phyloP scores from a whole-genome alignment of 345 rosid species.

The Euphorbia lathyris region DNA sequence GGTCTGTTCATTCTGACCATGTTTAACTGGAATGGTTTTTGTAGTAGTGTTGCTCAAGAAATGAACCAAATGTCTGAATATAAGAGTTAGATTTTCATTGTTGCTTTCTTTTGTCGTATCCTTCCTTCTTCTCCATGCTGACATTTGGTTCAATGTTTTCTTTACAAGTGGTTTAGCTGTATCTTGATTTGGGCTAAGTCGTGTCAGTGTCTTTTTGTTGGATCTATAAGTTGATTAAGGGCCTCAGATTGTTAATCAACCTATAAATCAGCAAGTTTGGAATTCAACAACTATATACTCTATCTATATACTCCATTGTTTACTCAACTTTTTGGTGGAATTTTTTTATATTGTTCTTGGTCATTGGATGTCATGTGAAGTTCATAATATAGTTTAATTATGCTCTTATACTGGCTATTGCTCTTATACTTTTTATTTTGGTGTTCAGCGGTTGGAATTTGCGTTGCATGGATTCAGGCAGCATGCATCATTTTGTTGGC shows the following conservation, averaged over 20 bases:
- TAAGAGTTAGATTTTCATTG: neutral
- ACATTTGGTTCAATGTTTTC: neutral
- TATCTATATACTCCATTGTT: too few species aligned
- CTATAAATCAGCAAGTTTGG: too few species aligned
- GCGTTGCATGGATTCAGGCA: conserved; percentile 98
- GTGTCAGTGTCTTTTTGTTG: neutral
- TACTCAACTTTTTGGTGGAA: too few species aligned
- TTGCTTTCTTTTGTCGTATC: neutral
- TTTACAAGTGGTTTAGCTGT: neutral
- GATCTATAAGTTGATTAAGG: neutral
- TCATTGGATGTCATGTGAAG: neutral
- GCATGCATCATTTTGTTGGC: conserved; percentile 95
- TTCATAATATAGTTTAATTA: conserved; percentile 1
- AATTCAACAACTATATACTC: too few species aligned
- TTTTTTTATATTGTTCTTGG: neutral
- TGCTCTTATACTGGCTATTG: neutral
- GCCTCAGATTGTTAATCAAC: too few species aligned
- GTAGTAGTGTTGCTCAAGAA: neutral
- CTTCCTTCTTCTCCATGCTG: neutral
- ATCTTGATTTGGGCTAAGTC: neutral
- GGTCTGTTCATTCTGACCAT: neutral
- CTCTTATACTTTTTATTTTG: neutral
- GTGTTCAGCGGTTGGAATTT: conserved; percentile 86
- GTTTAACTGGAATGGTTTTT: neutral
- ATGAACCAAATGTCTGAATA: neutral